Percentiles rank a stretch among this genome's conserved stretches.
Evolutionary conservation across 2,329 filamentous ascomycete species (phyloP).

Genomic region (Scedosporium apiospermum): DNA sequence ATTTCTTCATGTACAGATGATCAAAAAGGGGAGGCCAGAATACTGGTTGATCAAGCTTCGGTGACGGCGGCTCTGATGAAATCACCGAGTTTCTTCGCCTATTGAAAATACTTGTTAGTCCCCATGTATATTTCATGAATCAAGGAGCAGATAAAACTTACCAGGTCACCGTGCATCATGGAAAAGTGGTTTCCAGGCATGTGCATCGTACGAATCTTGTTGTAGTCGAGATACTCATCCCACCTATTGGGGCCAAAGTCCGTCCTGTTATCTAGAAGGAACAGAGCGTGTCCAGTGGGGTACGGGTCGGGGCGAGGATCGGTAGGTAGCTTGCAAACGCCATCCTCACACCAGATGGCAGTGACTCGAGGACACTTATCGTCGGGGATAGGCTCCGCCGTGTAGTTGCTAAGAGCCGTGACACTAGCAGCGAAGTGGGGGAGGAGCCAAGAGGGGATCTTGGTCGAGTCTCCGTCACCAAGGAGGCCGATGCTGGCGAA

Average conservation of each 20-base stretch:
- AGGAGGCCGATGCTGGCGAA: conserved; percentile 64
- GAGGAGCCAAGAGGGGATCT: conserved; percentile 63
- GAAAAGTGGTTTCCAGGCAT: conserved; percentile 68
- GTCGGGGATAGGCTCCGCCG: conserved; percentile 51
- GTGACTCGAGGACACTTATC: conserved; percentile 51
- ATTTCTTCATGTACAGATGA: background rate
- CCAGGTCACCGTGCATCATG: conserved; percentile 58
- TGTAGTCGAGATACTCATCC: conserved; percentile 53
- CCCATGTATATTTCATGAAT: background rate
- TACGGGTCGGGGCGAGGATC: conserved; percentile 56
- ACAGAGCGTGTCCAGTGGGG: conserved; percentile 51
- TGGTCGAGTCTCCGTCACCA: conserved; percentile 45
- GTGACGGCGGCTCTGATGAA: conserved; percentile 25
- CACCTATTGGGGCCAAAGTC: conserved; percentile 64
- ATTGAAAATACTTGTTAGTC: conserved; percentile 10
- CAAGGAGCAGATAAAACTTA: conserved; percentile 15
- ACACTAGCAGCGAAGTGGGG: conserved; percentile 65
- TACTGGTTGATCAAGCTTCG: background rate
- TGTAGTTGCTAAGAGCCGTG: conserved; percentile 58
- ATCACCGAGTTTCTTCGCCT: conserved; percentile 26
- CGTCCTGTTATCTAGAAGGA: conserved; percentile 63
- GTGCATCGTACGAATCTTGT: conserved; percentile 54
- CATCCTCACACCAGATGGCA: conserved; percentile 64
- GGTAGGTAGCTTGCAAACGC: conserved; percentile 57
- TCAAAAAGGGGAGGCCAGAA: background rate